phyloP scores from a whole-genome alignment of 1,284 basidiomycete genomes.

The Ceratobasidium sp. region DNA sequence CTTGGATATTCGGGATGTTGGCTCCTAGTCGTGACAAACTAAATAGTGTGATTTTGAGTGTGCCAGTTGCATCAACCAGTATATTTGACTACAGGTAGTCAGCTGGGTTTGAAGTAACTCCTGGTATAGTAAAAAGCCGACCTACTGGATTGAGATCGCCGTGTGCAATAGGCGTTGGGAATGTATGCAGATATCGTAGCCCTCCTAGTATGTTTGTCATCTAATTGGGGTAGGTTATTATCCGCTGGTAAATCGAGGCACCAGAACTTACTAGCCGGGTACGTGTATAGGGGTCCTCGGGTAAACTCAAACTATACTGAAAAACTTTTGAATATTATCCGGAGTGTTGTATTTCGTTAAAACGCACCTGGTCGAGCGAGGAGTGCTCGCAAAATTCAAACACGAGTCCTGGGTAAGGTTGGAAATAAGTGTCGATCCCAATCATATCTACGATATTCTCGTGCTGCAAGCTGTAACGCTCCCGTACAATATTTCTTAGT shows the following conservation, averaged over 20 bases:
- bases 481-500: not conserved
- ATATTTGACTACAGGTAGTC: not conserved
- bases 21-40: not conserved
- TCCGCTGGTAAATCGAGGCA: not conserved
- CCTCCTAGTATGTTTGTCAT: slow-evolving; percentile 5
- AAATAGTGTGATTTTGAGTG: slow-evolving; percentile 10
- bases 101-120: not conserved
- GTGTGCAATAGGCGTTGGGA: slow-evolving; percentile 22
- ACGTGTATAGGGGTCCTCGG: too few species aligned
- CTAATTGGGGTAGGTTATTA: not conserved
- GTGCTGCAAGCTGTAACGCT: slow-evolving; percentile 25
- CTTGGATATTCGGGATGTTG: not conserved
- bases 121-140: too few species aligned
- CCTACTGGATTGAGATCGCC: slow-evolving; percentile 25
- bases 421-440: slow-evolving; percentile 5
- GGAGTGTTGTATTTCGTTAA: not conserved
- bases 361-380: not conserved
- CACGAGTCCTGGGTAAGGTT: slow-evolving; percentile 8
- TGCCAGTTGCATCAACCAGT: slow-evolving; percentile 3
- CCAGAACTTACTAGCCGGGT: not conserved
- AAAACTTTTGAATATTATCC: not conserved
- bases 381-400: not conserved
- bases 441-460: slow-evolving; percentile 26
- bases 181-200: slow-evolving; percentile 3
- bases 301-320: not conserved